Evolutionary conservation across 1,284 basidiomycete species (phyloP).

Genomic region (Anthracocystis panici-leucophaei): DNA sequence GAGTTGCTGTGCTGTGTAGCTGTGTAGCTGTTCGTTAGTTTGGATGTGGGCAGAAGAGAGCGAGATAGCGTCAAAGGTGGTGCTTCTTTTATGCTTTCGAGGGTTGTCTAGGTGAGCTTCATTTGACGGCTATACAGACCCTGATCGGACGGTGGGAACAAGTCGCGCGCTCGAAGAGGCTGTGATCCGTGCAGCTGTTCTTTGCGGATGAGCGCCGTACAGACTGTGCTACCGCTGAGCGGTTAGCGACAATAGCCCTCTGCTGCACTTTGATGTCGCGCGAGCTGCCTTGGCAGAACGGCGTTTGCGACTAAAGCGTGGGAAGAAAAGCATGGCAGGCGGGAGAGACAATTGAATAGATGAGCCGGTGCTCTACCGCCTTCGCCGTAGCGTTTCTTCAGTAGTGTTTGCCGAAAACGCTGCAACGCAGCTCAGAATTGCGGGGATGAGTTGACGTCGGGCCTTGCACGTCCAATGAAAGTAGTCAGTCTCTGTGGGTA

Average conservation of each 20-base stretch:
- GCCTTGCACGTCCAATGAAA: too few relatives aligned
- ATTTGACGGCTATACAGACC: background rate
- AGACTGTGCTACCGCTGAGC: background rate
- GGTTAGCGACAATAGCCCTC: background rate
- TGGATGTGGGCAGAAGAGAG: background rate
- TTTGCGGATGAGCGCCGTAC: slow-evolving; percentile 5
- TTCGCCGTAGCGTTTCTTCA: background rate
- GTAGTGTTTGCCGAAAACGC: background rate
- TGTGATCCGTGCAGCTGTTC: slow-evolving; percentile 5
- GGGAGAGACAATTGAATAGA: background rate
- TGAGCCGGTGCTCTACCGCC: slow-evolving; percentile 11
- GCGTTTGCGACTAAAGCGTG: background rate
- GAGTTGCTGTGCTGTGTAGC: background rate
- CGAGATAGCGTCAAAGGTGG: background rate
- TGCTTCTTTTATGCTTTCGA: slow-evolving; percentile 11
- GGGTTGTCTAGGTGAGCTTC: background rate
- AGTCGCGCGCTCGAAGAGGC: background rate
- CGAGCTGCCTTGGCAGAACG: background rate
- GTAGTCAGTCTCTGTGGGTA: slow-evolving; percentile 1
- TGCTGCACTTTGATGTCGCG: slow-evolving; percentile 11
- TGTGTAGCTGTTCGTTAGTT: background rate
- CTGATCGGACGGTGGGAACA: background rate
- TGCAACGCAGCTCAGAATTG: background rate
- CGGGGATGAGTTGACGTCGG: background rate
- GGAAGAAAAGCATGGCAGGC: background rate